Conservation (phyloP, 805 yeast genomes). For the Yarrowia deformans region DNA sequence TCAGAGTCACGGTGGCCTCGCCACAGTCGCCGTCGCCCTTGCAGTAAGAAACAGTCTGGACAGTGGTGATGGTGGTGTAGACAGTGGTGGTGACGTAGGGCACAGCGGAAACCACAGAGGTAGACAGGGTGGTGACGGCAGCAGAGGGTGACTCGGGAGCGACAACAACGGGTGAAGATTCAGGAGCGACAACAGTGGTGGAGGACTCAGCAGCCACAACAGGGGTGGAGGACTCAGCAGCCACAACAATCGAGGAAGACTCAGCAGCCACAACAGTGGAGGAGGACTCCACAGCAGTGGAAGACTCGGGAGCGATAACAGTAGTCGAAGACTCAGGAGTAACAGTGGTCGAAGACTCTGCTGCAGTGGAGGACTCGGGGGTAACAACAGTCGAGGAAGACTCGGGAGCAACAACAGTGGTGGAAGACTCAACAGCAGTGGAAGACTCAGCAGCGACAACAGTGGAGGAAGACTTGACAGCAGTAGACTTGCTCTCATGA, state of each 20-base stretch:
- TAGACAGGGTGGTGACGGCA: not conserved
- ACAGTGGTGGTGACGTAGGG: not conserved
- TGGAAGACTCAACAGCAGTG: not conserved
- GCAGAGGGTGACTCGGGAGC: not conserved
- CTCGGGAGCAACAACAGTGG: not conserved
- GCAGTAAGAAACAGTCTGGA: slow-evolving; percentile 18
- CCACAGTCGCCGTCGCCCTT: slow-evolving; percentile 7
- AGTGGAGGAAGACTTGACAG: not conserved
- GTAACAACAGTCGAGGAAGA: not conserved
- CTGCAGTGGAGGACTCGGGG: not conserved
- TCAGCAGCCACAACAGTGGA: not conserved
- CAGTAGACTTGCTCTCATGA: not conserved
- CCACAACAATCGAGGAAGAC: not conserved
- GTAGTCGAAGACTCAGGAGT: no score
- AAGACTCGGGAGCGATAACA: no score
- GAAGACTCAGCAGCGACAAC: not conserved
- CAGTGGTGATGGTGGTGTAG: not conserved
- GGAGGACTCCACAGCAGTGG: not conserved
- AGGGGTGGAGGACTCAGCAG: not conserved
- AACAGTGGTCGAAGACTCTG: no score
- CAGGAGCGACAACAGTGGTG: not conserved
- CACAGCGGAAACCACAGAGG: not conserved
- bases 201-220: not conserved
- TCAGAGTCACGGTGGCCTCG: slow-evolving; percentile 18
- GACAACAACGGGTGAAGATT: not conserved